Evolutionary conservation across 73 alveolate genomes (phyloP).

Genomic region (Tetrahymena elliotti): DNA sequence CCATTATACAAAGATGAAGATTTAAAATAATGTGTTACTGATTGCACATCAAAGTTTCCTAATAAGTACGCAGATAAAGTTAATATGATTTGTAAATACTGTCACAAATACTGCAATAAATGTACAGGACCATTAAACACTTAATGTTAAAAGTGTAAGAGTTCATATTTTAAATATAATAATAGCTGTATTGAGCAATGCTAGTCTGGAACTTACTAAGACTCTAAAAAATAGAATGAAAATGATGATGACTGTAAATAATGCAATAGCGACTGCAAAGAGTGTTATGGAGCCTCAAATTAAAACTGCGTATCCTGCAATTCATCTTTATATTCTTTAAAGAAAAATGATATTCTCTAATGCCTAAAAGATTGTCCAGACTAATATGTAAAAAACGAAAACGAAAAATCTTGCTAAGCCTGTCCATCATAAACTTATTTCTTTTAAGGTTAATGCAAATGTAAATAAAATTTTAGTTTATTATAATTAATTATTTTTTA

Average conservation of each 20-base stretch:
- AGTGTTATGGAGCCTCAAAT: background rate
- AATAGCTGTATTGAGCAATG: background rate
- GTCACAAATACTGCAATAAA: background rate
- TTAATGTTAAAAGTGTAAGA: background rate
- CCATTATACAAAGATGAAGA: background rate
- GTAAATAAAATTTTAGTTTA: background rate
- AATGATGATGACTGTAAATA: background rate
- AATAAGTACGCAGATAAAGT: background rate
- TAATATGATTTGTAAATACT: background rate
- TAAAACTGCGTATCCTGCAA: background rate
- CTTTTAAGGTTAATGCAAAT: background rate
- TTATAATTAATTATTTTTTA: background rate
- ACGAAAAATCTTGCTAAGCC: background rate
- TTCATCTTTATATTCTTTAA: background rate
- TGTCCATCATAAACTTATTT: background rate
- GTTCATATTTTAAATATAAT: background rate
- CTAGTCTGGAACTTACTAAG: background rate
- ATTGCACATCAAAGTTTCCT: background rate
- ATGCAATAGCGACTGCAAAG: background rate
- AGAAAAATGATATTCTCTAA: background rate
- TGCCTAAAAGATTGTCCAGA: background rate
- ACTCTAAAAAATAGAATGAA: background rate
- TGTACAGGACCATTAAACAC: background rate
- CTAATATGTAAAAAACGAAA: background rate
- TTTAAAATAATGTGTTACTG: background rate